These are phyloP conservation scores for Neltuma alba DNA, from an alignment of 306 rosid species.

Conservation along the genomic window DNA sequence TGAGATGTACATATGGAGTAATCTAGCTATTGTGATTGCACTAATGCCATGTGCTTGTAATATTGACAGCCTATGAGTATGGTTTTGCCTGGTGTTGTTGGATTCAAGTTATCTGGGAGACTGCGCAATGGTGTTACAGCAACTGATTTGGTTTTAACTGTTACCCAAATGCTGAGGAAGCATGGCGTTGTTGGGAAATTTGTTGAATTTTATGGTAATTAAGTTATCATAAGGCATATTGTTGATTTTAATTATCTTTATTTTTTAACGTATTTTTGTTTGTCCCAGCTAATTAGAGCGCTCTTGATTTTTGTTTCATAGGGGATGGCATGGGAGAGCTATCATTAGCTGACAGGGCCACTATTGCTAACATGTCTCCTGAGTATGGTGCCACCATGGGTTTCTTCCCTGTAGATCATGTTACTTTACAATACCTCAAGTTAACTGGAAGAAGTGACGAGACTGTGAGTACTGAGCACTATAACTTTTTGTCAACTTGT, in stretches of 20 bases:
- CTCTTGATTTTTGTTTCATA: constrained; percentile 47
- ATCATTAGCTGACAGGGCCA: constrained; percentile 96
- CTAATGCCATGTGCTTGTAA: constrained; percentile 43
- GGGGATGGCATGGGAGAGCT: constrained; percentile 93
- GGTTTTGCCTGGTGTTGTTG: constrained; percentile 99
- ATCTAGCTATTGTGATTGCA: constrained; percentile 18
- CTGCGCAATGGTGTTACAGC: constrained; percentile 94
- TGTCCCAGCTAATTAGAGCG: constrained; percentile 23
- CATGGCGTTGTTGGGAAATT: constrained; percentile 99
- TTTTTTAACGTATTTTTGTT: not conserved
- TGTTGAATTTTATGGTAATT: constrained; percentile 94
- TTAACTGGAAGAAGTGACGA: constrained; percentile 94
- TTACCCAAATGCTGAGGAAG: constrained; percentile 95
- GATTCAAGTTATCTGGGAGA: constrained; percentile 94
- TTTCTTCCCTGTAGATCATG: constrained; percentile 94
- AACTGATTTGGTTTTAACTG: constrained; percentile 97
- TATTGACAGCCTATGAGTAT: constrained; percentile 92
- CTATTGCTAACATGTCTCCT: constrained; percentile 99
- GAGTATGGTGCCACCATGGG: constrained; percentile 99
- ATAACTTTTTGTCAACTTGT: not conserved
- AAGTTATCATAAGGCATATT: constrained; percentile 9
- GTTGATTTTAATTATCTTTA: not conserved
- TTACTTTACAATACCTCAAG: constrained; percentile 93
- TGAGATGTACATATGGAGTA: constrained; percentile 14
- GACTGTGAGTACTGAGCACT: constrained; percentile 71